A percentile compares a stretch with the other conserved stretches of the same genome.
These are phyloP conservation scores for Ammopiptanthus mongolicus DNA, from an alignment of 306 rosid species.

Conservation along the genomic window DNA sequence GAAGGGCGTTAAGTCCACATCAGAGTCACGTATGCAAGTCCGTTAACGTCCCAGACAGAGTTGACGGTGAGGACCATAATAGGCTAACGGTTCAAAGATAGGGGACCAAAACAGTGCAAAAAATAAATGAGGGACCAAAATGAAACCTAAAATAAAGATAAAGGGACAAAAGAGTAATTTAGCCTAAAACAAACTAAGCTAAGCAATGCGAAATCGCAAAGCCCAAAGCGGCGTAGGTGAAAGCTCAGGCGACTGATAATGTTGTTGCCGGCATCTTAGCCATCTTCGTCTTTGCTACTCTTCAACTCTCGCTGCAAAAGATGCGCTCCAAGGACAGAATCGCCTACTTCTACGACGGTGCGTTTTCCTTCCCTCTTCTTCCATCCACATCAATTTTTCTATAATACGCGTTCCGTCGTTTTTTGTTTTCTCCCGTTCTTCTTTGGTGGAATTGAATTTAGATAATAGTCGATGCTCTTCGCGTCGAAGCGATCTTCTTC, in stretches of 20 bases:
- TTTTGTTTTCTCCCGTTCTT: background rate
- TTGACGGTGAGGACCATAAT: too few relatives aligned
- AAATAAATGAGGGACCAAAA: too few relatives aligned
- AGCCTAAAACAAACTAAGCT: too few relatives aligned
- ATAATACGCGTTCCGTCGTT: background rate
- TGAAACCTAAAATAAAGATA: too few relatives aligned
- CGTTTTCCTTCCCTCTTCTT: background rate
- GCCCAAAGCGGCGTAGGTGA: background rate
- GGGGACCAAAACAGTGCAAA: too few relatives aligned
- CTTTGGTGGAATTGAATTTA: background rate
- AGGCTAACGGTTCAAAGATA: too few relatives aligned
- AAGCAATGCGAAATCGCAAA: too few relatives aligned
- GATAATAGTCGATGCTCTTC: background rate
- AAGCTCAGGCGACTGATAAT: background rate
- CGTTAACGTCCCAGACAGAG: too few relatives aligned
- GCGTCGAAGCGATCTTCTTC: background rate
- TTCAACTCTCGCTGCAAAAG: background rate
- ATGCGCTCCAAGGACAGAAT: conserved; percentile 92
- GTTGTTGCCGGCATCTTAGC: conserved; percentile 12
- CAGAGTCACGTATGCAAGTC: too few relatives aligned
- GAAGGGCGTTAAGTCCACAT: too few relatives aligned
- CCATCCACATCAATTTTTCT: background rate
- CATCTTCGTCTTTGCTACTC: background rate
- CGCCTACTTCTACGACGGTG: conserved; percentile 94
- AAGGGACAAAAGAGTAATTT: too few relatives aligned